phyloP scores from a whole-genome alignment of 257 asterid species.

The Solanum chiquidenum region DNA sequence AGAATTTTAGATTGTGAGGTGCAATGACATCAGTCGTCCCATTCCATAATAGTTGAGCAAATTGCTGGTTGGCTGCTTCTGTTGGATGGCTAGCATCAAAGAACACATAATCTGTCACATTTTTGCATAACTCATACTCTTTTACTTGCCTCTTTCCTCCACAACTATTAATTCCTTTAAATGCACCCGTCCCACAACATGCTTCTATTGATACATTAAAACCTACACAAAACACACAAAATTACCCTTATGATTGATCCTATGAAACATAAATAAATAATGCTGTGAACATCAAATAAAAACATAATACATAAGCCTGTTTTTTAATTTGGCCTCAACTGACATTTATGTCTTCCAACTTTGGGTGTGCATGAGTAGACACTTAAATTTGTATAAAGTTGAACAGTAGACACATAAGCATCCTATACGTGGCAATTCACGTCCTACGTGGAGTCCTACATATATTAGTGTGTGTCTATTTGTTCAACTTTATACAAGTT shows the following conservation, averaged over 20 bases:
- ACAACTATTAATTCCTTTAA: slow-evolving; percentile 20
- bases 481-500: too few relatives aligned
- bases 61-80: slow-evolving; percentile 21
- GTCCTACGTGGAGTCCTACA: too few relatives aligned
- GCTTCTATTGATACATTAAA: not conserved
- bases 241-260: not conserved
- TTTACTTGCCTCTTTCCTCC: not conserved
- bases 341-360: too few relatives aligned
- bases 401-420: too few relatives aligned
- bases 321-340: too few relatives aligned
- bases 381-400: too few relatives aligned
- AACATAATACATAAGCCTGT: too few relatives aligned
- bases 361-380: too few relatives aligned
- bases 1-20: slow-evolving; percentile 16
- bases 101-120: slow-evolving; percentile 15
- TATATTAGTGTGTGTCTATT: too few relatives aligned
- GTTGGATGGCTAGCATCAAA: slow-evolving; percentile 42
- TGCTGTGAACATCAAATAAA: too few relatives aligned
- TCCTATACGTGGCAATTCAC: too few relatives aligned
- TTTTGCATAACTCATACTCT: not conserved
- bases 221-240: not conserved
- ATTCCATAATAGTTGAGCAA: slow-evolving; percentile 39
- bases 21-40: slow-evolving; percentile 1
- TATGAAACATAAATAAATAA: not conserved
- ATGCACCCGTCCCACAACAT: slow-evolving; percentile 44